Evolutionary conservation across 345 rosid species (phyloP), one percentile per base, ranked within the genome.

Genomic region (Salix dunnii): DNA sequence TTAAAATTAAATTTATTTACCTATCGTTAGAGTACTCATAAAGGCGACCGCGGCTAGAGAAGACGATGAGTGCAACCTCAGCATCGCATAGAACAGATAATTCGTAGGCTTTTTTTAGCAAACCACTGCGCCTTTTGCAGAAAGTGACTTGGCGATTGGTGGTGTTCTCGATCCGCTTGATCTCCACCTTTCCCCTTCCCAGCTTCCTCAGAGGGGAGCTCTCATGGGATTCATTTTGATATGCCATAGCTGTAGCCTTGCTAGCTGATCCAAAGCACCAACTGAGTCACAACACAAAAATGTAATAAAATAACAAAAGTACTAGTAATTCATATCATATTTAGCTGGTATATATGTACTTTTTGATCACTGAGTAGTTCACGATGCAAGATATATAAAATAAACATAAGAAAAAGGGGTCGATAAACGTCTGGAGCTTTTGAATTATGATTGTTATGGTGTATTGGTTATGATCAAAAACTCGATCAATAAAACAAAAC

Each of bases 91-190:
- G 97, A 81, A 94, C 97, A 62, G 98, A 94, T 72, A 94, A 84
- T 78, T 94, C 99, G 67, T 94, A 94, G 48, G 99, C 99, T 78
- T 94, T 94, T 85, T 94, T 94, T 73, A 94, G 96, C 86, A 94
- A 79, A 70, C 99, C 99, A 80, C 91, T 93, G 68, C 99, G 87
- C 71, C 99, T 85, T 85, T 96, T 96, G 85, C 99, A 96, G 85
- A 96, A 96, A 78, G 99, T 96, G 5, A 96, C 99, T 82, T 96
- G 99, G 36, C 99, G 93, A 77, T 93, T 96, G 0, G 98, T 93
- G 1, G 99, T 96, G 94, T 96, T 96, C 78, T 96, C 99, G 91
- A 96, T 96, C 93, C 99, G 90, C 89, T 96, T 96, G 92, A 96
- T 96, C 89, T 92, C 99, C 82, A 96, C 94, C 96, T 96, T 96